Percentiles rank a stretch among this genome's conserved stretches.
These are phyloP conservation scores for Wickerhamomyces subpelliculosus DNA, from an alignment of 805 yeast genomes.

Conservation along the genomic window DNA sequence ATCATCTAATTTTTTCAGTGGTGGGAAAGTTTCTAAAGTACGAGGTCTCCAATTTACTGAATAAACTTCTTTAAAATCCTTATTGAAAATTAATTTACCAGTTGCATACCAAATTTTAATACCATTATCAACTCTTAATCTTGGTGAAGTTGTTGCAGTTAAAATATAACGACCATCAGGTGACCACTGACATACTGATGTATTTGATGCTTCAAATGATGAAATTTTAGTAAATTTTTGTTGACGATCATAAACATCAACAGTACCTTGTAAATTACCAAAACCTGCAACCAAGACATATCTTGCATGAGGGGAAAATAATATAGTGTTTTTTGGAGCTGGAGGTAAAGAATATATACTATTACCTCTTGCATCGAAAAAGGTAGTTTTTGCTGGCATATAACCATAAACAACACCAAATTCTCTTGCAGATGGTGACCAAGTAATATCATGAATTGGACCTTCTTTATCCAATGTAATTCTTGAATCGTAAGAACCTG, in stretches of 20 bases:
- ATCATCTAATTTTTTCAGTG: constrained; percentile 32
- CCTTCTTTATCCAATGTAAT: constrained; percentile 87
- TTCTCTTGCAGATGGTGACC: constrained; percentile 96
- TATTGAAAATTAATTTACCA: constrained; percentile 72
- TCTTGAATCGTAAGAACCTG: constrained; percentile 86
- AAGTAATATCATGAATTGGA: constrained; percentile 93
- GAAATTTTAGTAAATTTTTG: constrained; percentile 74
- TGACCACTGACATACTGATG: constrained; percentile 96
- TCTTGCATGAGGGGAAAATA: constrained; percentile 91
- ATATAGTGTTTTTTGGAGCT: constrained; percentile 81
- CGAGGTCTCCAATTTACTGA: constrained; percentile 80
- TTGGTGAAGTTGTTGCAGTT: constrained; percentile 96
- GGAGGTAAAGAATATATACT: constrained; percentile 76
- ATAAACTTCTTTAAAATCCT: constrained; percentile 76
- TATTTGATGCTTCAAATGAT: constrained; percentile 85
- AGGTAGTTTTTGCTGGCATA: constrained; percentile 95
- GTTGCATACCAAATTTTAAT: constrained; percentile 88
- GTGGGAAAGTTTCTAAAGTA: constrained; percentile 25
- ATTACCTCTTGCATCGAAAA: constrained; percentile 92
- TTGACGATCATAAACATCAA: constrained; percentile 90
- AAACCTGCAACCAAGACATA: constrained; percentile 93
- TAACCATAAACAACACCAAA: constrained; percentile 96
- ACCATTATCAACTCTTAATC: constrained; percentile 95
- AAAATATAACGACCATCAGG: constrained; percentile 92
- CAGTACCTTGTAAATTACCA: constrained; percentile 95